A percentile compares a stretch with the other conserved stretches of the same genome.
These are phyloP conservation scores for Prorocentrum cordatum DNA, from an alignment of 169 alveolate genomes.

Conservation along the genomic window DNA sequence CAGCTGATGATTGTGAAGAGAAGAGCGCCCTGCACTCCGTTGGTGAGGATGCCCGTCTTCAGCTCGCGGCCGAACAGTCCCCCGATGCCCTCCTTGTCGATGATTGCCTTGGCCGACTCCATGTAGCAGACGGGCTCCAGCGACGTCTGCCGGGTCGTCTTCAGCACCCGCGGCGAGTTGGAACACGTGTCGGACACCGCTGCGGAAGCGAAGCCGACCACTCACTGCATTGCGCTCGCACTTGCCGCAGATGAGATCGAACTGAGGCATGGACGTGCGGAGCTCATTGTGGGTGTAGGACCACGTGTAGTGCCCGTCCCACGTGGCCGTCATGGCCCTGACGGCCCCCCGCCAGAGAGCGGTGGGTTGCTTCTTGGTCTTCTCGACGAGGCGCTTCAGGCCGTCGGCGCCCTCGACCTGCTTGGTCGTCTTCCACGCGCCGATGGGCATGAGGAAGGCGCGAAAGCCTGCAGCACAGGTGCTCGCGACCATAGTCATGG, in stretches of 20 bases:
- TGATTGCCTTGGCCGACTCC: conserved; percentile 73
- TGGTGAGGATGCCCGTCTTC: conserved; percentile 76
- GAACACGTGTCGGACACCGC: conserved; percentile 76
- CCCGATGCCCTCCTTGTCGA: conserved; percentile 75
- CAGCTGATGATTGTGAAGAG: no score
- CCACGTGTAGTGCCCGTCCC: conserved; percentile 83
- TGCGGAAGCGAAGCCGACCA: conserved; percentile 76
- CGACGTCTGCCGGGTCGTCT: conserved; percentile 77
- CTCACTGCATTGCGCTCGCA: conserved; percentile 74
- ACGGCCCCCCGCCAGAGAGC: no score
- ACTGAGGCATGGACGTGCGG: conserved; percentile 74
- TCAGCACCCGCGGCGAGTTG: conserved; percentile 77
- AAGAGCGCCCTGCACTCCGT: no score
- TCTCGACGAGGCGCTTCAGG: conserved; percentile 66
- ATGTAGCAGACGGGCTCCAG: conserved; percentile 74
- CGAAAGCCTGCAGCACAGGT: conserved; percentile 76
- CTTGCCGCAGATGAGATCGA: conserved; percentile 67
- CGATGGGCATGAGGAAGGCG: conserved; percentile 76
- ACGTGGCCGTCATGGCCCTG: no score
- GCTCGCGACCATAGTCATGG: no score
- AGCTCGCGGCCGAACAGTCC: conserved; percentile 78
- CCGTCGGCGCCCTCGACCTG: conserved; percentile 79
- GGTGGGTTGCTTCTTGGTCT: conserved; percentile 51
- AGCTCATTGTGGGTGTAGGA: conserved; percentile 77
- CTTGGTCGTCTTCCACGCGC: conserved; percentile 77